Evolutionary conservation across 176 grass and related monocot species (phyloP), one percentile per base, ranked within the genome.

Genomic region (Carex myosuroides): DNA sequence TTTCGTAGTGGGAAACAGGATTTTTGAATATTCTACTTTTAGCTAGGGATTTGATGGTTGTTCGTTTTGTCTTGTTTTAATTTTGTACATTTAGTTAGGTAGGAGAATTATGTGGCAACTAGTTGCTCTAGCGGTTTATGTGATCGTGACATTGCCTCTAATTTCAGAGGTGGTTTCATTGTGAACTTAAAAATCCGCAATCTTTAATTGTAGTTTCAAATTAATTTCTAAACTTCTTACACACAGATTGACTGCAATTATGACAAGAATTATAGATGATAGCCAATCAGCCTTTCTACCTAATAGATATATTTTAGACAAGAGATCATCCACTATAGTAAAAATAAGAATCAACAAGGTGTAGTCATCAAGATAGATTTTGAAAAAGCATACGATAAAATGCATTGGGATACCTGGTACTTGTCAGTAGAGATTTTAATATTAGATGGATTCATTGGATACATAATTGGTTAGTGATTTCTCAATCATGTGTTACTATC

Each of bases 1-100:
- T 64, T 81, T 82, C 56, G 30, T 86, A 85, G 85, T 91, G 85
- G 82, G 79, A 69, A 79, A 79, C 85, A 70, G 70, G 74, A 89
- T 67, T 77, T 61, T 52, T 44, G 54, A 65, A 59, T 37, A 71
- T 50, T 86, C 84, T 60, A 69, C 83, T 87, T 64, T 76, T 67
- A 85, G 66, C 58, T 73, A 86, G 79, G 58, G 56, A 81, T 63
- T 56, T 61, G 57, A 64, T 81, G 79, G 79, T 64, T 81, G 79
- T 53, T 61, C n/a, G 39, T 18, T 57, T 52, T 41, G 35, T 60
- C 60, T 64, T 46, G 37, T 64, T 64, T 44, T 68, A 35, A 81
- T 60, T 62, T 81, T 81, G 58, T 81, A 81, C 63, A 81, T 81
- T 81, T 81, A 81, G 60, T 81, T 64, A 81, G 79, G 48, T 78